phyloP scores from a whole-genome alignment of 1,284 basidiomycete genomes.

The Trametes hirsuta region DNA sequence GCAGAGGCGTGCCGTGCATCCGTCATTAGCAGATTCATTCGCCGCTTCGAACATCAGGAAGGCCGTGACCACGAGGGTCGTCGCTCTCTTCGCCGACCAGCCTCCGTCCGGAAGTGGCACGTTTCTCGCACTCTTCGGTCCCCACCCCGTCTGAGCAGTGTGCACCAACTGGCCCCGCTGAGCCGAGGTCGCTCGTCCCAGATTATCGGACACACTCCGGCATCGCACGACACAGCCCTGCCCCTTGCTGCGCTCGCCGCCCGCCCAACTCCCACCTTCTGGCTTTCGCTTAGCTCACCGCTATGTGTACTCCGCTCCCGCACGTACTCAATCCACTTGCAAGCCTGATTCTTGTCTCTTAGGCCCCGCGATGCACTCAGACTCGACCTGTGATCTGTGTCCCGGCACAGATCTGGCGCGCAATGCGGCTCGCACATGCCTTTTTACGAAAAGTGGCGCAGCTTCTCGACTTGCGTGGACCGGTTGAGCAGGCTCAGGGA shows the following conservation, averaged over 20 bases:
- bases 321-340: slow-evolving; percentile 1
- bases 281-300: background rate
- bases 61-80: slow-evolving; percentile 16
- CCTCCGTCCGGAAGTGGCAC: slow-evolving; percentile 7
- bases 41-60: slow-evolving; percentile 23
- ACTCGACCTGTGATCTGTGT: slow-evolving; percentile 4
- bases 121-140: background rate
- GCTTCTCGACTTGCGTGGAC: background rate
- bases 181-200: slow-evolving; percentile 11
- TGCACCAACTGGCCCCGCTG: slow-evolving; percentile 13
- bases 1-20: slow-evolving; percentile 15
- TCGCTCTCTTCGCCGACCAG: slow-evolving; percentile 18
- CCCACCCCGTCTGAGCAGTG: background rate
- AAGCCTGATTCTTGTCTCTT: slow-evolving; percentile 6
- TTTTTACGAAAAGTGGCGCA: background rate
- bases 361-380: slow-evolving; percentile 1
- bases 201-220: slow-evolving; percentile 4
- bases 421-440: slow-evolving; percentile 13
- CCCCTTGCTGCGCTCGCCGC: background rate
- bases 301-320: background rate
- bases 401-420: slow-evolving; percentile 14
- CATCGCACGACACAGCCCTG: slow-evolving; percentile 17
- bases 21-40: slow-evolving; percentile 3
- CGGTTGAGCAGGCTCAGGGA: background rate
- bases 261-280: slow-evolving; percentile 12